Conservation (phyloP, 805 yeast species). For the Ogataea saltuana region DNA sequence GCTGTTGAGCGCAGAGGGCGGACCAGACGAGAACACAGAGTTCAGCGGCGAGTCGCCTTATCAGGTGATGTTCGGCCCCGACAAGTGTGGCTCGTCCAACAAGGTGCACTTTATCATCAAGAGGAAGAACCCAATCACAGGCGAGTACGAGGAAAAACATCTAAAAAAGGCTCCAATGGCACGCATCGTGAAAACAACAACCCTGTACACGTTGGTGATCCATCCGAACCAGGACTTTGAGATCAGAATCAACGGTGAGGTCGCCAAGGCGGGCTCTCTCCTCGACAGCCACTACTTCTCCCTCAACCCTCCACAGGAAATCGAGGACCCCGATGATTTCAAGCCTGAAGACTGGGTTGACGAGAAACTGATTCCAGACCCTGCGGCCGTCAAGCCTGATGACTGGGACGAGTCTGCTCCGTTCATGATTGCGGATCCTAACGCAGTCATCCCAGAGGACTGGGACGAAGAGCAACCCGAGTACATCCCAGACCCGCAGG, state of each 20-base stretch:
- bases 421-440: conserved; percentile 62
- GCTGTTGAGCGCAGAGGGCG: conserved; percentile 51
- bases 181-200: conserved; percentile 53
- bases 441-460: conserved; percentile 65
- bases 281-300: conserved; percentile 53
- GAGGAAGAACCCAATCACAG: conserved; percentile 55
- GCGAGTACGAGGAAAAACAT: conserved; percentile 67
- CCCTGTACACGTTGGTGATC: conserved; percentile 76
- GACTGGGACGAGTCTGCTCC: conserved; percentile 84
- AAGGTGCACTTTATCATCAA: conserved; percentile 76
- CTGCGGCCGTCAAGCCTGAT: conserved; percentile 66
- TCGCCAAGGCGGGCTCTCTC: conserved; percentile 68
- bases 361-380: conserved; percentile 64
- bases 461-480: conserved; percentile 72
- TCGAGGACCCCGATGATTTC: conserved; percentile 54
- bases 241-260: conserved; percentile 79
- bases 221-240: conserved; percentile 68
- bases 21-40: conserved; percentile 36
- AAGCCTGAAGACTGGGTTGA: conserved; percentile 90
- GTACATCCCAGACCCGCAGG: conserved; percentile 66
- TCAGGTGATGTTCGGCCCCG: conserved; percentile 94
- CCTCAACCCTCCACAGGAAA: conserved; percentile 65
- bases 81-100: conserved; percentile 79
- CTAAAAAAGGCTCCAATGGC: conserved; percentile 68
- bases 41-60: conserved; percentile 71